phyloP scores from a whole-genome alignment of 306 rosid species.

The Castanospermum australe region DNA sequence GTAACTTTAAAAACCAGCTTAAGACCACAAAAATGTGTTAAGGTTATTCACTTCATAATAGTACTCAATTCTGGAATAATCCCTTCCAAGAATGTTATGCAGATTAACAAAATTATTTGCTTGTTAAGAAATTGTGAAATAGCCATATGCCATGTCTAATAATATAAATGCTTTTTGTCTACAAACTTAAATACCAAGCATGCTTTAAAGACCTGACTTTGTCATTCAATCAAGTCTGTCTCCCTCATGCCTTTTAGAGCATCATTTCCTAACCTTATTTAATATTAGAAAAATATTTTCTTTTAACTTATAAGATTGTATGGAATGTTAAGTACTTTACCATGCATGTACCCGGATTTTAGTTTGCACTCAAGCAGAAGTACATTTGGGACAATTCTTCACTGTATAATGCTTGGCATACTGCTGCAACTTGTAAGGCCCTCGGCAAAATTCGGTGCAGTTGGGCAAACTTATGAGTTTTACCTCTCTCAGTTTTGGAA shows the following conservation, averaged over 20 bases:
- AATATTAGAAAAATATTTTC: too few relatives aligned
- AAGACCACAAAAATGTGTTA: too few relatives aligned
- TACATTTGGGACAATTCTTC: neutral
- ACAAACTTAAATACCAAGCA: neutral
- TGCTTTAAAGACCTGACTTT: too few relatives aligned
- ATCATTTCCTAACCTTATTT: too few relatives aligned
- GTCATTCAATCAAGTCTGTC: too few relatives aligned
- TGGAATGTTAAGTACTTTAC: too few relatives aligned
- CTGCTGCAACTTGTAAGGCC: neutral
- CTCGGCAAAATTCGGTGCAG: neutral
- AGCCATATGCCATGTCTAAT: neutral
- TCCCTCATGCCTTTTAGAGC: too few relatives aligned
- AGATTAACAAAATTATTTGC: neutral
- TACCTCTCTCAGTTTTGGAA: constrained; percentile 11
- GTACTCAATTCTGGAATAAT: neutral
- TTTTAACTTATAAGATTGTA: too few relatives aligned
- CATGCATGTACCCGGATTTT: neutral
- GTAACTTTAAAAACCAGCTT: neutral
- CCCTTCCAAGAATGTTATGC: neutral
- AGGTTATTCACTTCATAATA: neutral
- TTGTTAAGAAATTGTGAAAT: neutral
- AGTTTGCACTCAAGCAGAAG: neutral
- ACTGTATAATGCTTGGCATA: neutral
- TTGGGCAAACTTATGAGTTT: constrained; percentile 6
- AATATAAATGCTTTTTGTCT: neutral